Conservation (phyloP, 2,329 filamentous ascomycete species). For the Nemania bipapillata region DNA sequence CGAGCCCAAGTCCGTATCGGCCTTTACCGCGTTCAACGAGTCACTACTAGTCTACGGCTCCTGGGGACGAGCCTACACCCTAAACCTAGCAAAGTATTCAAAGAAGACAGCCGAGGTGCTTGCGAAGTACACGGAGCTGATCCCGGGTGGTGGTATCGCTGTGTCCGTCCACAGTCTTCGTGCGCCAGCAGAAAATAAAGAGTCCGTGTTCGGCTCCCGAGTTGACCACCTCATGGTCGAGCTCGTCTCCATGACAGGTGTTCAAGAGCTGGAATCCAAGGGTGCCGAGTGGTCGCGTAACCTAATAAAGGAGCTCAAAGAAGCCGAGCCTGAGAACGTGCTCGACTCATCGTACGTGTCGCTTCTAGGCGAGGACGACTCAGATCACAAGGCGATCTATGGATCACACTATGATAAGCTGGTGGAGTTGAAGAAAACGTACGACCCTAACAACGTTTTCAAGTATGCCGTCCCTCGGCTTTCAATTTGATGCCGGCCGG, state of each 20-base stretch:
- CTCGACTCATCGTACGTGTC: conserved; percentile 51
- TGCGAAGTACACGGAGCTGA: conserved; percentile 40
- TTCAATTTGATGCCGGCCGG: conserved; percentile 4
- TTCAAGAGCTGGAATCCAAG: conserved; percentile 42
- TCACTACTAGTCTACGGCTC: conserved; percentile 42
- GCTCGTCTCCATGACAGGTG: conserved; percentile 47
- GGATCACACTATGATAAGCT: conserved; percentile 45
- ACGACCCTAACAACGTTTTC: conserved; percentile 54
- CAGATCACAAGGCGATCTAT: conserved; percentile 48
- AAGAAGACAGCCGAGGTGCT: conserved; percentile 45
- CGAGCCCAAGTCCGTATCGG: conserved; percentile 29
- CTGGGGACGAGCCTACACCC: conserved; percentile 41
- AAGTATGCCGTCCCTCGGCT: conserved; percentile 42
- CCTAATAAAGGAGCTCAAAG: conserved; percentile 38
- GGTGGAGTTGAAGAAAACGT: conserved; percentile 49
- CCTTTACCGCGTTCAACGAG: conserved; percentile 36
- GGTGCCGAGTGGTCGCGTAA: conserved; percentile 43
- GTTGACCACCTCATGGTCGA: conserved; percentile 54
- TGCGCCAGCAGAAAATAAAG: conserved; percentile 36
- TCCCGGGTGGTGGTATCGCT: conserved; percentile 45
- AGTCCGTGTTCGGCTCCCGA: conserved; percentile 49
- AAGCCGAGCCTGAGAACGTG: conserved; percentile 43
- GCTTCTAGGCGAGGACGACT: conserved; percentile 44
- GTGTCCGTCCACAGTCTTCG: conserved; percentile 50
- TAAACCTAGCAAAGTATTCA: conserved; percentile 44